Conservation (phyloP, 1,139 yeast species). For the Arxiozyma slooffiae region DNA sequence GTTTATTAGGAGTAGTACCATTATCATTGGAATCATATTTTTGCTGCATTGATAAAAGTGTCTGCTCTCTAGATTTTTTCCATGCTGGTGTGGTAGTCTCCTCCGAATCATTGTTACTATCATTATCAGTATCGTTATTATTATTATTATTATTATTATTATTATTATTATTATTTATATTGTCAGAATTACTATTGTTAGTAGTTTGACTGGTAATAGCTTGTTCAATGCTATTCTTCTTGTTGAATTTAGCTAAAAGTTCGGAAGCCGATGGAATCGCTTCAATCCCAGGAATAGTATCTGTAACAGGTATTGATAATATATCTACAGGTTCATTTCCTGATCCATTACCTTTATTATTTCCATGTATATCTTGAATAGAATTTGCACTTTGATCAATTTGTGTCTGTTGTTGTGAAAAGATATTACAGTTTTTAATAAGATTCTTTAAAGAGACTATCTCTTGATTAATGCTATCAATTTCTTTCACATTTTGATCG, state of each 20-base stretch:
- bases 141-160: no score
- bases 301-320: slow-evolving; percentile 7
- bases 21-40: not conserved
- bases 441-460: slow-evolving; percentile 58
- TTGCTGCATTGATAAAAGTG: slow-evolving; percentile 25
- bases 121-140: no score
- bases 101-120: not conserved
- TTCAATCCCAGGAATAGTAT: slow-evolving; percentile 25
- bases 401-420: slow-evolving; percentile 1
- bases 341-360: not conserved
- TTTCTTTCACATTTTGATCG: slow-evolving; percentile 44
- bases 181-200: not conserved
- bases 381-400: not conserved
- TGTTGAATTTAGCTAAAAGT: slow-evolving; percentile 39
- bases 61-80: slow-evolving; percentile 20
- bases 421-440: slow-evolving; percentile 36
- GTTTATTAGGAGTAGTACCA: not conserved
- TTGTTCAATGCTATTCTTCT: slow-evolving; percentile 12
- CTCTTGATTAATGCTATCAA: slow-evolving; percentile 51
- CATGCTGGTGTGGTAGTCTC: slow-evolving; percentile 32
- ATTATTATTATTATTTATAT: not conserved
- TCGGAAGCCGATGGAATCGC: slow-evolving; percentile 55
- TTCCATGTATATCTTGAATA: not conserved
- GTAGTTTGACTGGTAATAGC: not conserved
- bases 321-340: not conserved